These are phyloP conservation scores for Paraphaeosphaeria minitans DNA, from an alignment of 2,329 filamentous ascomycete species.

Conservation along the genomic window DNA sequence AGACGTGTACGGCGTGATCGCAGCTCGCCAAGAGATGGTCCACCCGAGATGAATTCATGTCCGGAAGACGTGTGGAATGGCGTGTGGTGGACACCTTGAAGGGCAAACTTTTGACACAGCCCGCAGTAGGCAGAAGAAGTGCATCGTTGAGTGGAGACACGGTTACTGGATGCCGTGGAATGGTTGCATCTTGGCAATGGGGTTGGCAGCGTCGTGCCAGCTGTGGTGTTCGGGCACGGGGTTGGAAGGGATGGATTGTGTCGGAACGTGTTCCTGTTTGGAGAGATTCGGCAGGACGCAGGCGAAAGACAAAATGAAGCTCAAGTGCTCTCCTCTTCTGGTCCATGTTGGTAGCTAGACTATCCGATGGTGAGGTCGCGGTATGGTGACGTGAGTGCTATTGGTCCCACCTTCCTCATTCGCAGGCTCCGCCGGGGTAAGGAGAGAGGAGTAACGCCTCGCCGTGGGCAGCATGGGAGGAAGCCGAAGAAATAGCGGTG, in stretches of 20 bases:
- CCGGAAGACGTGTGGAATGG: neutral
- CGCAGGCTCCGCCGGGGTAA: neutral
- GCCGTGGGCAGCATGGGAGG: neutral
- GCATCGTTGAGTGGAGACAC: neutral
- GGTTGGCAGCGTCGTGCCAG: neutral
- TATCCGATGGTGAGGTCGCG: neutral
- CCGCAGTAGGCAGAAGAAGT: neutral
- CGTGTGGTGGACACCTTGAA: neutral
- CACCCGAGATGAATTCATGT: neutral
- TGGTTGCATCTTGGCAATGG: neutral
- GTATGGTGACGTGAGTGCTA: slow-evolving; percentile 1
- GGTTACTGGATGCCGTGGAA: neutral
- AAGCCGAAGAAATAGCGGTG: slow-evolving; percentile 1
- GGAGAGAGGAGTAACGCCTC: neutral
- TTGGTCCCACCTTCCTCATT: slow-evolving; percentile 8
- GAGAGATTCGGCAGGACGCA: neutral
- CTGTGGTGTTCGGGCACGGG: neutral
- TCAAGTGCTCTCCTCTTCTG: neutral
- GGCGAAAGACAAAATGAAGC: neutral
- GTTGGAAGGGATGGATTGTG: neutral
- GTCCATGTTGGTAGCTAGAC: neutral
- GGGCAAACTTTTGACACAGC: neutral
- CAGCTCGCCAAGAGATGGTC: too few relatives aligned
- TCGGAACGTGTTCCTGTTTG: neutral
- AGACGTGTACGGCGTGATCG: too few relatives aligned